phyloP scores from a whole-genome alignment of 2,329 filamentous ascomycete species.

The Pseudocercospora eumusae region DNA sequence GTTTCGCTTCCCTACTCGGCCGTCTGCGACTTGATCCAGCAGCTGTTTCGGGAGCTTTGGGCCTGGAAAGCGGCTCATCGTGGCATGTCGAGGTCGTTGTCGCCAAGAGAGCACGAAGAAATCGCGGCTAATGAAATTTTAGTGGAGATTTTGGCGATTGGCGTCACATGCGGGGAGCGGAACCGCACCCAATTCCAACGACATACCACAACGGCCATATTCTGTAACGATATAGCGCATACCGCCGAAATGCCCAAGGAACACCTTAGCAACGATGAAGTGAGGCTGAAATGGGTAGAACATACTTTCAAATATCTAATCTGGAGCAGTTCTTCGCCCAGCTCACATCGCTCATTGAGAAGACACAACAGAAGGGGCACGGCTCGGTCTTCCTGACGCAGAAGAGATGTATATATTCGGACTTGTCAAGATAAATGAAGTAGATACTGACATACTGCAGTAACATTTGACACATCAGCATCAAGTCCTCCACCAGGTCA shows the following conservation, averaged over 20 bases:
- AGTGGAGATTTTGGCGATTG: slow-evolving; percentile 5
- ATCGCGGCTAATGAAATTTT: background rate
- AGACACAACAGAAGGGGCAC: slow-evolving; percentile 67
- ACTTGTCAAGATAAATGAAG: background rate
- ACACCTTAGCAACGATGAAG: slow-evolving; percentile 64
- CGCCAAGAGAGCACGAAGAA: background rate
- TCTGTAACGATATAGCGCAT: background rate
- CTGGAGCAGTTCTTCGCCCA: slow-evolving; percentile 69
- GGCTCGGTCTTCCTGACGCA: slow-evolving; percentile 74
- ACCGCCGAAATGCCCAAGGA: slow-evolving; percentile 45
- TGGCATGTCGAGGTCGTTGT: slow-evolving; percentile 2
- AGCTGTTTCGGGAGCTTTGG: slow-evolving; percentile 52
- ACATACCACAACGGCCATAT: background rate
- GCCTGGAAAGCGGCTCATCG: slow-evolving; percentile 36
- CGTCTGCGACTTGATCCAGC: slow-evolving; percentile 45
- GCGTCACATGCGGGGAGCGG: background rate
- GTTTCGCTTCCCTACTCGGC: slow-evolving; percentile 27
- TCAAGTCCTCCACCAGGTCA: slow-evolving; percentile 41
- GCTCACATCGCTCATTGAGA: slow-evolving; percentile 67
- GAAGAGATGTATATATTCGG: slow-evolving; percentile 63
- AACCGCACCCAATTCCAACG: slow-evolving; percentile 11
- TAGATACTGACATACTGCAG: slow-evolving; percentile 27
- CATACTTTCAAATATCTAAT: background rate
- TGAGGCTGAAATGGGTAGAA: slow-evolving; percentile 35
- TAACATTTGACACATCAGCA: slow-evolving; percentile 48